Conservation (phyloP, 306 rosid species). For the Medicago truncatula region MtrunA17r5.0-ANR NC_053048.1:46346501-46347000, state of each 20-base stretch:
- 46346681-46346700: slow-evolving; percentile 25
- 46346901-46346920: neutral
- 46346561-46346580: slow-evolving; percentile 93
- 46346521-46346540: slow-evolving; percentile 95
- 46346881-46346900: neutral
- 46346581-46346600: slow-evolving; percentile 96
- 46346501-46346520: slow-evolving; percentile 90
- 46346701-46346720: slow-evolving; percentile 13
- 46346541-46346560: slow-evolving; percentile 90
- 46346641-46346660: slow-evolving; percentile 83
- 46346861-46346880: neutral
- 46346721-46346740: neutral
- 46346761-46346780: neutral
- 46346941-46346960: neutral
- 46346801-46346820: neutral
- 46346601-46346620: slow-evolving; percentile 99
- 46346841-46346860: neutral
- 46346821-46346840: neutral
- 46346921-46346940: neutral
- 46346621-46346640: slow-evolving; percentile 93
- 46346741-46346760: neutral
- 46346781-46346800: neutral
- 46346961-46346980: neutral
- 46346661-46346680: slow-evolving; percentile 63
- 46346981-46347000: slow-evolving; percentile 14